Evolutionary conservation across 2,329 filamentous ascomycete genomes (phyloP).

Genomic region (Aureobasidium leucospermi): DNA sequence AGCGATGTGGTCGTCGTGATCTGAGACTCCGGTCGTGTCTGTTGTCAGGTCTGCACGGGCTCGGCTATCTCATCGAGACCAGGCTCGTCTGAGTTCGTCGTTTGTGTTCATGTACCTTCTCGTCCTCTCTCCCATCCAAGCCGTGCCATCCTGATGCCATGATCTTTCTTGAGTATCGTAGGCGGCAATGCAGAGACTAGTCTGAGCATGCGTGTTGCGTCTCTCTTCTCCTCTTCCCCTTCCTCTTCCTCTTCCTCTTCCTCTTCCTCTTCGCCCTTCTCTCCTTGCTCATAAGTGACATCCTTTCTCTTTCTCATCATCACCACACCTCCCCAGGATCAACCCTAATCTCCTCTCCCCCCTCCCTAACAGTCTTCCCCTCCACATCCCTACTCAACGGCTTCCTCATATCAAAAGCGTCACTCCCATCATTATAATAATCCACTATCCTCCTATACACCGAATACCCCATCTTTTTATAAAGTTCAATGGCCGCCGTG

Average conservation of each 20-base stretch:
- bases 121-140: background rate
- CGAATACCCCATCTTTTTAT: slow-evolving; percentile 84
- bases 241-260: background rate
- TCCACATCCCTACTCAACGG: slow-evolving; percentile 73
- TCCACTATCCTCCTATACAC: slow-evolving; percentile 82
- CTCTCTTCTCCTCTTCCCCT: background rate
- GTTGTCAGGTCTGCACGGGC: too few relatives aligned
- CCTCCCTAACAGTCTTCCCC: slow-evolving; percentile 66
- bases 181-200: background rate
- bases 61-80: too few relatives aligned
- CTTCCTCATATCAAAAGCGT: slow-evolving; percentile 97
- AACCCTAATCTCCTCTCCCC: slow-evolving; percentile 74
- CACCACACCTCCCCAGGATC: slow-evolving; percentile 80
- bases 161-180: background rate
- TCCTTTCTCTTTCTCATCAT: background rate
- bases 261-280: background rate
- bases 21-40: too few relatives aligned
- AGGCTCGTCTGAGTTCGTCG: background rate
- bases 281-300: background rate
- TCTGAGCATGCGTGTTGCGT: too few relatives aligned
- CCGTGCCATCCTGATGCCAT: too few relatives aligned
- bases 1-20: too few relatives aligned
- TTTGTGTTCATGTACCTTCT: background rate
- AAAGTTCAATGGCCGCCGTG: slow-evolving; percentile 76
- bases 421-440: slow-evolving; percentile 93